A percentile compares a stretch with the other conserved stretches of the same genome.
phyloP scores from a whole-genome alignment of 2,329 filamentous ascomycete species.

The Sodiomyces alkalinus region DNA sequence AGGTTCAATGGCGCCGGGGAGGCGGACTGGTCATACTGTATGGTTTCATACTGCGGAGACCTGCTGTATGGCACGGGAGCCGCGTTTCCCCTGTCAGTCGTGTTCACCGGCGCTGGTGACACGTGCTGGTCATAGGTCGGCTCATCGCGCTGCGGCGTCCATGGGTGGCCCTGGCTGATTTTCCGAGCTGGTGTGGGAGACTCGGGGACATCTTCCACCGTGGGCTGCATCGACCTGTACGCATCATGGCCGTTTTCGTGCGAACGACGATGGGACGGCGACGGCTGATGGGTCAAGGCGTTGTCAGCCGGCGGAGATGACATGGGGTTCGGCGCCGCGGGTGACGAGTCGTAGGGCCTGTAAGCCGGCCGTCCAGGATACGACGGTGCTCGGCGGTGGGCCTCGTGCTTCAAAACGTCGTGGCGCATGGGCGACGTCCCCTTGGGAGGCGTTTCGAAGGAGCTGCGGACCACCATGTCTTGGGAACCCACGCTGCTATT shows the following conservation, averaged over 20 bases:
- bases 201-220: slow-evolving; percentile 49
- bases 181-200: slow-evolving; percentile 21
- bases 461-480: slow-evolving; percentile 24
- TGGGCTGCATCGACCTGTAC: slow-evolving; percentile 41
- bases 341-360: slow-evolving; percentile 32
- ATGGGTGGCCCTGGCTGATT: slow-evolving; percentile 11
- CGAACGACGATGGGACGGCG: slow-evolving; percentile 30
- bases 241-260: slow-evolving; percentile 34
- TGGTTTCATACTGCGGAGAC: slow-evolving; percentile 19
- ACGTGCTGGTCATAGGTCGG: too few species aligned
- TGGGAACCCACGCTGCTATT: slow-evolving; percentile 23
- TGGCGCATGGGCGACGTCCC: slow-evolving; percentile 36
- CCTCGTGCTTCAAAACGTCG: slow-evolving; percentile 41
- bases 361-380: slow-evolving; percentile 41
- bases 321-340: slow-evolving; percentile 18
- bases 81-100: too few species aligned
- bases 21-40: slow-evolving; percentile 21
- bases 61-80: too few species aligned
- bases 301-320: slow-evolving; percentile 16
- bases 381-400: slow-evolving; percentile 34
- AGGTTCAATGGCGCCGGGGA: slow-evolving; percentile 31
- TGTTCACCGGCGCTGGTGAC: slow-evolving; percentile 8
- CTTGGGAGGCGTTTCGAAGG: slow-evolving; percentile 26
- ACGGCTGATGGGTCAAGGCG: slow-evolving; percentile 14
- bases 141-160: too few species aligned